Evolutionary conservation across 2,329 filamentous ascomycete genomes (phyloP), one percentile per base, ranked within the genome.

Genomic region (Colletotrichum tanaceti): DNA sequence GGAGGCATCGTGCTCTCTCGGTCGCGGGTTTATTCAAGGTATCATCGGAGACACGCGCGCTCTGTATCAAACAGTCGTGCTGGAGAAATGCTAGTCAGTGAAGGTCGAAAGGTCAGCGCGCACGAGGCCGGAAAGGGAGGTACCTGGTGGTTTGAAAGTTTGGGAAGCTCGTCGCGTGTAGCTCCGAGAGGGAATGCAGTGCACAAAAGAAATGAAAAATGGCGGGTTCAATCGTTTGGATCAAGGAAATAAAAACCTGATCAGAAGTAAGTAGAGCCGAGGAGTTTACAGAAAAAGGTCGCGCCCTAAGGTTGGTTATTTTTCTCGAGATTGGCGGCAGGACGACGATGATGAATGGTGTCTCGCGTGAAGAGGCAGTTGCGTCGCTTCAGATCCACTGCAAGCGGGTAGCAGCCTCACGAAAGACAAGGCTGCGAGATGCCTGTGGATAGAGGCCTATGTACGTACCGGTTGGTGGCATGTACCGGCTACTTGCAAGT

Each of bases 1-100:
- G 84, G 83, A 80, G 85, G 83, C 87, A 89, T 89, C 70, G 73
- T 75, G 75, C 66, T 69, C 66, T 69, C 66, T 63, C 49, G 55
- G 38, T 55, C 53, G 41, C n/a, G 39, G n/a, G 11, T 20, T 72
- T 80, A 68, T 63, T 69, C 61, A 71, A 41, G 61, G 39, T 60
- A 38, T 60, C 69, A 71, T 71, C 59, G 52, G 69, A 41, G 44
- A 50, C 32, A 35, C 63, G 57, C 50, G 62, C 32, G 35, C 24
- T 22, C 3, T 35, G 39, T 55, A 10, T 49, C 11, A 39, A 4
- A 11, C 18, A 14, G n/a, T 14, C 55, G 55, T 35, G 14, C 62
- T 66, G 39, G n/a, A 47, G n/a, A 13, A 35, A 18, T 16, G 2
- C 10, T 13, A 38, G 64, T 71, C 41, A 71, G 63, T 46, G 24